Evolutionary conservation across 768 basidiomycete species (phyloP).

Genomic region (Tricholomella constricta): DNA sequence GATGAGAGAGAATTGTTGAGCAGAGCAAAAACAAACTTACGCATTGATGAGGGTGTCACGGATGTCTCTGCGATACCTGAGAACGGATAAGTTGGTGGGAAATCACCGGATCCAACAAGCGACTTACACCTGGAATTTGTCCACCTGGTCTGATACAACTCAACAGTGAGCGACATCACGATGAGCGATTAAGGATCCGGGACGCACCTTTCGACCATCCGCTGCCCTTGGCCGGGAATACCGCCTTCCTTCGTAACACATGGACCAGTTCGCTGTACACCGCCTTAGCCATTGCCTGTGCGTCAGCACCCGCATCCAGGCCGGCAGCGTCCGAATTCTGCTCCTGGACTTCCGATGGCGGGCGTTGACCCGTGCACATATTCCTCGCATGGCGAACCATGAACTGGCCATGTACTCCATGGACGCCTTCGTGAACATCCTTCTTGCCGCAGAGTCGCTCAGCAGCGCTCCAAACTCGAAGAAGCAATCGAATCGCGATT

Average conservation of each 20-base stretch:
- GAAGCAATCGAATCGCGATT: constrained; percentile 45
- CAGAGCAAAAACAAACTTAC: constrained; percentile 42
- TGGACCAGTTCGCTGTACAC: constrained; percentile 81
- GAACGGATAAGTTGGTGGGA: background rate
- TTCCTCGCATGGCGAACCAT: constrained; percentile 23
- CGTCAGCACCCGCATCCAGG: constrained; percentile 33
- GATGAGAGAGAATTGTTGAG: background rate
- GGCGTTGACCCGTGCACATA: constrained; percentile 36
- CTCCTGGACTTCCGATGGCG: constrained; percentile 38
- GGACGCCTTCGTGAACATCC: constrained; percentile 43
- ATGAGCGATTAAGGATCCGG: too few species aligned
- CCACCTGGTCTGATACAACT: constrained; percentile 61
- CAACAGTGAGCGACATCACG: too few species aligned
- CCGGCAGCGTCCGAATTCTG: background rate
- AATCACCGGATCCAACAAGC: constrained; percentile 12
- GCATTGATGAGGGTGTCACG: constrained; percentile 89
- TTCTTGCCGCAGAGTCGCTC: constrained; percentile 39
- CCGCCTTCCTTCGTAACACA: constrained; percentile 70
- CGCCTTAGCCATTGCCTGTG: constrained; percentile 55
- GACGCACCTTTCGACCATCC: constrained; percentile 75
- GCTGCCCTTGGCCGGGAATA: constrained; percentile 59
- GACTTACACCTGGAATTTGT: constrained; percentile 80
- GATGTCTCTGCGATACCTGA: constrained; percentile 84
- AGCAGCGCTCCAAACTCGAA: constrained; percentile 31
- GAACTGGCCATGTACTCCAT: constrained; percentile 36